Conservation (phyloP, 208 protist species). For the Trypanosoma cruzi region DNA sequence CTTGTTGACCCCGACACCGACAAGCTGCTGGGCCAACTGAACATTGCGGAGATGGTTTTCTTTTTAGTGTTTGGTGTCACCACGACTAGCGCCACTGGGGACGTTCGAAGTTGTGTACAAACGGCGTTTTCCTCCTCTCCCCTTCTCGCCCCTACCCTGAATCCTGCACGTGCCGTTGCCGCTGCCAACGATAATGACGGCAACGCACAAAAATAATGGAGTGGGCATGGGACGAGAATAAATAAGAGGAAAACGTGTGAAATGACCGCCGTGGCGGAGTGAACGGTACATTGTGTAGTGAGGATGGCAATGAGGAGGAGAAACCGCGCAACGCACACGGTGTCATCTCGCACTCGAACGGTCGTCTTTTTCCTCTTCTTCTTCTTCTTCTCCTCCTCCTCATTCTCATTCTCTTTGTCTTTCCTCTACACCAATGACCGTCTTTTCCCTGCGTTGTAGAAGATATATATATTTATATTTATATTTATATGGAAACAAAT, state of each 20-base stretch:
- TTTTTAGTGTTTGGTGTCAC: conserved; percentile 68
- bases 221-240: too few species aligned
- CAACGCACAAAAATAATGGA: background rate
- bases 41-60: conserved; percentile 72
- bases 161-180: background rate
- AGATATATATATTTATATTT: too few species aligned
- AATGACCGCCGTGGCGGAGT: too few species aligned
- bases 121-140: background rate
- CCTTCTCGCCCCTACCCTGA: too few species aligned
- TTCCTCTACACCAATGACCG: too few species aligned
- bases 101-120: background rate
- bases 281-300: too few species aligned
- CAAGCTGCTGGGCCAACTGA: conserved; percentile 76
- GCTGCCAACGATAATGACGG: background rate
- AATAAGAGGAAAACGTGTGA: too few species aligned
- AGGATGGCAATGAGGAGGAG: too few species aligned
- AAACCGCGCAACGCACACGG: too few species aligned
- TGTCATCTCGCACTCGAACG: background rate
- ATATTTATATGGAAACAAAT: too few species aligned
- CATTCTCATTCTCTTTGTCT: conserved; percentile 8
- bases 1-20: conserved; percentile 77
- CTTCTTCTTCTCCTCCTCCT: background rate
- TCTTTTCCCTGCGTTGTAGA: too few species aligned
- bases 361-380: conserved; percentile 26
- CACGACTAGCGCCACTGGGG: background rate